Conservation (phyloP, 202 grass and related monocot genomes). For the Elaeis oleifera region DNA sequence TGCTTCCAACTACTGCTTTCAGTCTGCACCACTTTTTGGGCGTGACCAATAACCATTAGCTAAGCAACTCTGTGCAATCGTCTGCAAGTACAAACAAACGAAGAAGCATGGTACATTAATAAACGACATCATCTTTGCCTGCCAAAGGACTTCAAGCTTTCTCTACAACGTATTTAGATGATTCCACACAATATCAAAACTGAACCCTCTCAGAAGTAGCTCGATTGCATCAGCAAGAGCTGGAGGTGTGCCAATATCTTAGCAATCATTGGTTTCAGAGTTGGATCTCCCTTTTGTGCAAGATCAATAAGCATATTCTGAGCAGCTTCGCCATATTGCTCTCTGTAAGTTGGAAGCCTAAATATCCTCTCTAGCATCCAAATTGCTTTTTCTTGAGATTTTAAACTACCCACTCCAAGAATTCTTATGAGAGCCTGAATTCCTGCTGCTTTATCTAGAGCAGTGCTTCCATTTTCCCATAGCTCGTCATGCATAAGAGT, state of each 20-base stretch:
- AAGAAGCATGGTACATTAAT: too few species aligned
- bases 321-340: slow-evolving; percentile 34
- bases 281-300: slow-evolving; percentile 52
- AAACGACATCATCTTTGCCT: too few species aligned
- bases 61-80: too few species aligned
- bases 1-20: too few species aligned
- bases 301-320: slow-evolving; percentile 76
- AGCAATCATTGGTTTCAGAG: slow-evolving; percentile 63
- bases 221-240: slow-evolving; percentile 71
- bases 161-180: too few species aligned
- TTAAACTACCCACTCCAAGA: slow-evolving; percentile 36
- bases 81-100: too few species aligned
- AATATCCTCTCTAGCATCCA: slow-evolving; percentile 88
- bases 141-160: too few species aligned
- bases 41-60: too few species aligned
- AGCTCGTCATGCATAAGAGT: slow-evolving; percentile 69
- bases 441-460: slow-evolving; percentile 53
- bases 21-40: too few species aligned
- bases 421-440: slow-evolving; percentile 59
- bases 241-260: slow-evolving; percentile 85
- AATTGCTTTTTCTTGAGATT: slow-evolving; percentile 66
- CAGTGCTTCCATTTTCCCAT: slow-evolving; percentile 59
- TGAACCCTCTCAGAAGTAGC: slow-evolving; percentile 46
- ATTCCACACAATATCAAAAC: background rate
- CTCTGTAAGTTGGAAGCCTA: slow-evolving; percentile 44